These are phyloP conservation scores for Grosmannia huntii DNA, from an alignment of 2,329 filamentous ascomycete species.

Conservation along the genomic window DNA sequence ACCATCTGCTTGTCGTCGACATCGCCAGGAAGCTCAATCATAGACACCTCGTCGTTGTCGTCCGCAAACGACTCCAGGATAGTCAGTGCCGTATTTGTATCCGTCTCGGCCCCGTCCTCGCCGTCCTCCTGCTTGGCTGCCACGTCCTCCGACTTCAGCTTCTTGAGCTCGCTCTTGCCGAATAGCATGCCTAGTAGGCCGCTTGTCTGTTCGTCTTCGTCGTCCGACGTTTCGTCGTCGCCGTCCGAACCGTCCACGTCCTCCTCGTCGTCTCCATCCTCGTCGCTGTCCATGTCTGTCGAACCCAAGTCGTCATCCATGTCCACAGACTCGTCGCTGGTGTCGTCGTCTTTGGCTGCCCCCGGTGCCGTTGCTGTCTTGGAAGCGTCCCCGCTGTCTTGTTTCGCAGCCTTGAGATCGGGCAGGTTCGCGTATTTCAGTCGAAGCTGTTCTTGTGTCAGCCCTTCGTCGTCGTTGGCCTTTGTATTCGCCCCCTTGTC, in stretches of 20 bases:
- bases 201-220: conserved; percentile 27
- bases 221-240: conserved; percentile 19
- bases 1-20: conserved; percentile 4
- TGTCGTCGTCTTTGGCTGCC: conserved; percentile 24
- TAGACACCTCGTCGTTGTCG: conserved; percentile 12
- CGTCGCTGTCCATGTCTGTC: conserved; percentile 36
- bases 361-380: conserved; percentile 9
- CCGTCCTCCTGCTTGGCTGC: conserved; percentile 13
- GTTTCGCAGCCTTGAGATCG: conserved; percentile 21
- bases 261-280: conserved; percentile 24
- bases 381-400: conserved; percentile 14
- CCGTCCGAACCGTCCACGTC: conserved; percentile 32
- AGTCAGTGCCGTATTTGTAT: conserved; percentile 10
- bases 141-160: conserved; percentile 31
- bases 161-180: conserved; percentile 42
- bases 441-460: conserved; percentile 56
- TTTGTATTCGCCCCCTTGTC: conserved; percentile 42
- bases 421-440: conserved; percentile 58
- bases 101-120: conserved; percentile 17
- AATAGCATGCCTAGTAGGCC: conserved; percentile 46
- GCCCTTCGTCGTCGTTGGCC: conserved; percentile 41
- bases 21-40: conserved; percentile 13
- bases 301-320: conserved; percentile 57
- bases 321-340: conserved; percentile 51
- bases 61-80: background rate